A percentile compares a stretch with the other conserved stretches of the same genome.
phyloP scores from a whole-genome alignment of 1,139 yeast species.

The Zygosaccharomyces sapae region DNA sequence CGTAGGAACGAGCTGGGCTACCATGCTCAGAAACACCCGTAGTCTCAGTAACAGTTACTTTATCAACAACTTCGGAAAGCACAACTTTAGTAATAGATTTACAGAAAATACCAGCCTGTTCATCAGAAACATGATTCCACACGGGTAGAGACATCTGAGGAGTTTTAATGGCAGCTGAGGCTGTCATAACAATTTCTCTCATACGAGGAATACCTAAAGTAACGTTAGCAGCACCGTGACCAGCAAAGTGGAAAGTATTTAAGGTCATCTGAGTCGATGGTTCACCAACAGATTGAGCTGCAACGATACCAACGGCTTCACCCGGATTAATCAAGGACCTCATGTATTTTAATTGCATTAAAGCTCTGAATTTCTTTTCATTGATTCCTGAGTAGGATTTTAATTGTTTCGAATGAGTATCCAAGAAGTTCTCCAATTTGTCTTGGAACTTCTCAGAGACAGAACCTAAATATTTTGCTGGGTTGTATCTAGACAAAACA shows the following conservation, averaged over 20 bases:
- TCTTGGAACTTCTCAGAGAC: constrained; percentile 88
- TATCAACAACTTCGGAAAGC: constrained; percentile 84
- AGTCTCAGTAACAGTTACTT: constrained; percentile 82
- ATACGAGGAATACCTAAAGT: constrained; percentile 99
- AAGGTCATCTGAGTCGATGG: constrained; percentile 99
- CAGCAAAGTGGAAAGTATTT: constrained; percentile 99
- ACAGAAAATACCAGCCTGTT: constrained; percentile 88
- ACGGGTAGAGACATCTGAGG: constrained; percentile 97
- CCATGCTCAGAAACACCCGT: constrained; percentile 56
- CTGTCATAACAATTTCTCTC: constrained; percentile 99
- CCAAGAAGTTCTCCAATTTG: constrained; percentile 67
- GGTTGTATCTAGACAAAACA: constrained; percentile 77
- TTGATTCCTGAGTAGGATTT: constrained; percentile 46
- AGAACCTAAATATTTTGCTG: constrained; percentile 85
- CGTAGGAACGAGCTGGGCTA: constrained; percentile 64
- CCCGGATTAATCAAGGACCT: constrained; percentile 93
- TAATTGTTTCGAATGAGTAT: constrained; percentile 51
- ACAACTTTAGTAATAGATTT: constrained; percentile 81
- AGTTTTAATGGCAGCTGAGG: constrained; percentile 88
- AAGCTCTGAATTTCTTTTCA: constrained; percentile 87
- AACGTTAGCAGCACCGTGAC: constrained; percentile 99
- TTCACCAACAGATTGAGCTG: constrained; percentile 98
- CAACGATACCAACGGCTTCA: constrained; percentile 97
- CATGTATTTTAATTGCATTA: constrained; percentile 98
- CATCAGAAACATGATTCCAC: constrained; percentile 70